phyloP scores from a whole-genome alignment of 208 protist genomes.

The Trypanosoma cruzi region DNA sequence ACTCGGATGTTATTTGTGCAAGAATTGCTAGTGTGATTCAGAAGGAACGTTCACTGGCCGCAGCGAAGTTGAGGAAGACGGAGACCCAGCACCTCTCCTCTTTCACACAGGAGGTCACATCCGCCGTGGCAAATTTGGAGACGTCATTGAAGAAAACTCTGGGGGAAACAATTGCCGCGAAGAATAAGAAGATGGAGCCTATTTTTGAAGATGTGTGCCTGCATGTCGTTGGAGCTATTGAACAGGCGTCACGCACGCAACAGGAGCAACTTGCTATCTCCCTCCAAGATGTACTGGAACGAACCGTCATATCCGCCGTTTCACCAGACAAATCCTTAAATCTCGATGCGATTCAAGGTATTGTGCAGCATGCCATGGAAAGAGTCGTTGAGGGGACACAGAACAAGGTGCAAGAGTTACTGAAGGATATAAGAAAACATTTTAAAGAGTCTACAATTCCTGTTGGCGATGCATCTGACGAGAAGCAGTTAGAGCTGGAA shows the following conservation, averaged over 20 bases:
- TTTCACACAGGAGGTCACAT: slow-evolving; percentile 10
- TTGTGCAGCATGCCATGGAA: slow-evolving; percentile 13
- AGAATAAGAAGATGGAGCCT: not conserved
- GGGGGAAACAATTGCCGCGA: not conserved
- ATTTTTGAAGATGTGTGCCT: slow-evolving; percentile 22
- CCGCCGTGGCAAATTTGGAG: slow-evolving; percentile 20
- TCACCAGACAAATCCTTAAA: not conserved
- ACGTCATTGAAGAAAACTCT: slow-evolving; percentile 16
- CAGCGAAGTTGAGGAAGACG: not conserved
- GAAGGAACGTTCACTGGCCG: not conserved
- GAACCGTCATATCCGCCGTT: not conserved
- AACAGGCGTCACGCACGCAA: slow-evolving; percentile 47
- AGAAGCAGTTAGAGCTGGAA: slow-evolving; percentile 6
- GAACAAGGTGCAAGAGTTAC: slow-evolving; percentile 12
- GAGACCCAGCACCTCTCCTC: not conserved
- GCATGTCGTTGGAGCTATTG: slow-evolving; percentile 49
- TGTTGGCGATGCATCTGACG: not conserved
- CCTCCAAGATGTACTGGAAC: slow-evolving; percentile 39
- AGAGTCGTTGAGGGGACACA: slow-evolving; percentile 22
- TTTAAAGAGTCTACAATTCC: not conserved
- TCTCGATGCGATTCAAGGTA: slow-evolving; percentile 10
- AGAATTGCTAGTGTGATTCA: slow-evolving; percentile 25
- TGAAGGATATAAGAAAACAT: slow-evolving; percentile 6
- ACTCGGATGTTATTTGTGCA: slow-evolving; percentile 27
- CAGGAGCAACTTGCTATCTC: slow-evolving; percentile 47